Evolutionary conservation across 1,139 yeast species (phyloP).

Genomic region (Torulaspora globosa): DNA sequence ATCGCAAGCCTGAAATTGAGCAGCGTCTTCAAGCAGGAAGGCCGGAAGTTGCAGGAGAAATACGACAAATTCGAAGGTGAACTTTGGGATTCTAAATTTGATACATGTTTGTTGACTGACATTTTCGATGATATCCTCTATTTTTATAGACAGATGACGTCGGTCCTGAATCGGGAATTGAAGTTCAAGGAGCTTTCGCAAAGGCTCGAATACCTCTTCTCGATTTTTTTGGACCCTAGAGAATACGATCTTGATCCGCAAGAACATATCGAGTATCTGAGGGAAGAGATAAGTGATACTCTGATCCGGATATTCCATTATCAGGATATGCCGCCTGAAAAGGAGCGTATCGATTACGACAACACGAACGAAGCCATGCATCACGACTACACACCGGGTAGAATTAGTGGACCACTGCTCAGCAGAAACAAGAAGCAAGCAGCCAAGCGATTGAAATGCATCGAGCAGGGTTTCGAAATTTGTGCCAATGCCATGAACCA

Average conservation of each 20-base stretch:
- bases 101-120: constrained; percentile 10
- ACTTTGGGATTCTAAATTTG: constrained; percentile 10
- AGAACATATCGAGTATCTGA: constrained; percentile 18
- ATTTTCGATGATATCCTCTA: constrained; percentile 22
- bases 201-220: constrained; percentile 22
- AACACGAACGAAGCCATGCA: neutral
- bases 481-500: constrained; percentile 16
- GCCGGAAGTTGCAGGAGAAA: constrained; percentile 12
- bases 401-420: neutral
- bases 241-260: constrained; percentile 18
- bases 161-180: constrained; percentile 26
- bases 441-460: constrained; percentile 4
- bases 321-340: neutral
- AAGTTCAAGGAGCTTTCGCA: constrained; percentile 22
- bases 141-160: constrained; percentile 23
- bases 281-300: constrained; percentile 18
- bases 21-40: constrained; percentile 22
- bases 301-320: constrained; percentile 17
- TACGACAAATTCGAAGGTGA: constrained; percentile 11
- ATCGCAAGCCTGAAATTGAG: constrained; percentile 22
- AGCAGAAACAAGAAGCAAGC: neutral
- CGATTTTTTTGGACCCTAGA: constrained; percentile 20
- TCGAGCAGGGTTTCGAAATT: constrained; percentile 14
- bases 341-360: neutral
- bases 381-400: neutral